Percentiles rank a stretch among this genome's conserved stretches.
Conservation (phyloP, 2,329 filamentous ascomycete genomes). For the Talaromyces albobiverticillius region DNA sequence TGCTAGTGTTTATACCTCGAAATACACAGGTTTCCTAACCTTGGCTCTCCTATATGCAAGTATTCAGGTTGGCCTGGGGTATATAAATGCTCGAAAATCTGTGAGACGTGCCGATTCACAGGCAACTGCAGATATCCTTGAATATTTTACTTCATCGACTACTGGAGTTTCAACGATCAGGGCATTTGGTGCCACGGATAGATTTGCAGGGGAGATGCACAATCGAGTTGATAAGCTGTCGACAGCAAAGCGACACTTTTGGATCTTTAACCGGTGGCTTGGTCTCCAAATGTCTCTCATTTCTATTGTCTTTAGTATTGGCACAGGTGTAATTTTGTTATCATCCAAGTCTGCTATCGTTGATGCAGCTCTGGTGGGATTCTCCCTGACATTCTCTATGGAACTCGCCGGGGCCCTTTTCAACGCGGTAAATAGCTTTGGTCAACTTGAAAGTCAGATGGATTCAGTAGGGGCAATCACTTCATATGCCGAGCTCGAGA, state of each 20-base stretch:
- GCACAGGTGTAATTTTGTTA: conserved; percentile 62
- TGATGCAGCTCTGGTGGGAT: conserved; percentile 69
- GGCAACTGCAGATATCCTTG: conserved; percentile 73
- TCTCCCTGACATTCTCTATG: conserved; percentile 70
- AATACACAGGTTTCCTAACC: conserved; percentile 48
- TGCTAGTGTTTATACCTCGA: conserved; percentile 56
- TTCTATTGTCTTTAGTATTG: conserved; percentile 65
- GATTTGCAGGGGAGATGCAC: conserved; percentile 69
- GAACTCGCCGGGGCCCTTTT: conserved; percentile 64
- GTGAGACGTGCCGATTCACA: conserved; percentile 46
- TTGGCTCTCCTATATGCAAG: conserved; percentile 61
- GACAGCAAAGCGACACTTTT: conserved; percentile 64
- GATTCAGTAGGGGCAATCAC: conserved; percentile 73
- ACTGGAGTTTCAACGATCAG: conserved; percentile 72
- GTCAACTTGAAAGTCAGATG: conserved; percentile 73
- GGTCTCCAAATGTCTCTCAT: conserved; percentile 68
- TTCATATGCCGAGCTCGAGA: conserved; percentile 66
- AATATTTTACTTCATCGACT: conserved; percentile 72
- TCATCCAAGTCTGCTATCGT: conserved; percentile 61
- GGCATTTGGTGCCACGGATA: conserved; percentile 67
- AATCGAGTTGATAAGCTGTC: conserved; percentile 66
- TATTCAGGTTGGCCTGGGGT: conserved; percentile 26
- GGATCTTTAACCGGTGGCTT: conserved; percentile 75
- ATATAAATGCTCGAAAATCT: neutral
- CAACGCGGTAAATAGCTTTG: conserved; percentile 65